phyloP scores from a whole-genome alignment of 176 grass and related monocot species.

The Eragrostis nindensis region DNA sequence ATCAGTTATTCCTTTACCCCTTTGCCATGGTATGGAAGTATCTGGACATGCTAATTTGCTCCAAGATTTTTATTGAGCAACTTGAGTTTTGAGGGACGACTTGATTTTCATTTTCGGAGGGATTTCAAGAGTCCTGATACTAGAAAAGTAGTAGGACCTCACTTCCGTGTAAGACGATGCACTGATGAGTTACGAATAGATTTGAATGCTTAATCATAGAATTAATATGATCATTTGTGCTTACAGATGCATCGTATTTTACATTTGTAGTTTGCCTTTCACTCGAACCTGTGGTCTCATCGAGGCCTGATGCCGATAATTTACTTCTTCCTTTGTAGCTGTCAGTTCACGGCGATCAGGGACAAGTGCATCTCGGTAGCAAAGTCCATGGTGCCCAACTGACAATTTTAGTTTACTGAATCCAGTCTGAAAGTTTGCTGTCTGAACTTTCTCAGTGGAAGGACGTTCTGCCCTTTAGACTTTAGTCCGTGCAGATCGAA shows the following conservation, averaged over 20 bases:
- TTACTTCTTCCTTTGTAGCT: too few species aligned
- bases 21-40: too few species aligned
- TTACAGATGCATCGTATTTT: not conserved
- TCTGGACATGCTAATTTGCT: too few species aligned
- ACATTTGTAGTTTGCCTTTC: not conserved
- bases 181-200: conserved; percentile 44
- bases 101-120: conserved; percentile 31
- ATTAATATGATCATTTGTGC: conserved; percentile 20
- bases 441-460: too few species aligned
- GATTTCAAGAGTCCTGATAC: conserved; percentile 26
- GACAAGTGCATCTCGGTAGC: too few species aligned
- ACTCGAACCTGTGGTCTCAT: not conserved
- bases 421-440: too few species aligned
- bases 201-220: conserved; percentile 35
- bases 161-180: conserved; percentile 42
- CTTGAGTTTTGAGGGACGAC: conserved; percentile 40
- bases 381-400: too few species aligned
- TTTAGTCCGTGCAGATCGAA: too few species aligned
- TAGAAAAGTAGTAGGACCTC: conserved; percentile 49
- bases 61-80: conserved; percentile 40
- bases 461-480: too few species aligned
- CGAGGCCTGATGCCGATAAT: not conserved
- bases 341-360: too few species aligned
- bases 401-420: too few species aligned
- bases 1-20: too few species aligned